Conservation (phyloP, 1,139 yeast species). For the Scheffersomyces illinoinensis region DNA sequence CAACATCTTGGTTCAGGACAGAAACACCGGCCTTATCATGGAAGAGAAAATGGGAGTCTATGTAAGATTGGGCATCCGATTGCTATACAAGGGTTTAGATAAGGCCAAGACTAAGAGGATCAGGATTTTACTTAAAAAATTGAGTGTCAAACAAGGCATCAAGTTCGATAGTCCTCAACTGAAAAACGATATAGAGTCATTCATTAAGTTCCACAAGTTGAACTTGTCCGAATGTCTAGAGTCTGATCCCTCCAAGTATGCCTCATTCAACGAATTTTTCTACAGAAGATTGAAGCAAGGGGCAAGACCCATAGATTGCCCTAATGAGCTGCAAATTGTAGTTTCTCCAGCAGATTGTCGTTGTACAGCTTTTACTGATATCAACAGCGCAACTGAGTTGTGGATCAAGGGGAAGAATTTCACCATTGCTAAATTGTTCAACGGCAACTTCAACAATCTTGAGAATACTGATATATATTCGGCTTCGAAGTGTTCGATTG, state of each 20-base stretch:
- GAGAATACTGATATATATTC: slow-evolving; percentile 43
- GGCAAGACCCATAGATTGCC: slow-evolving; percentile 69
- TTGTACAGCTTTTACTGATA: slow-evolving; percentile 65
- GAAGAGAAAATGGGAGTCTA: slow-evolving; percentile 93
- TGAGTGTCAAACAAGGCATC: slow-evolving; percentile 79
- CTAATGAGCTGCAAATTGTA: slow-evolving; percentile 46
- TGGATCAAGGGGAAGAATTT: slow-evolving; percentile 93
- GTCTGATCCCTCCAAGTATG: slow-evolving; percentile 50
- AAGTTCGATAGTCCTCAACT: slow-evolving; percentile 78
- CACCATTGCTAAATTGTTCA: slow-evolving; percentile 64
- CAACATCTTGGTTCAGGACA: slow-evolving; percentile 88
- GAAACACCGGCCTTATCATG: slow-evolving; percentile 79
- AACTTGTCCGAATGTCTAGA: slow-evolving; percentile 68
- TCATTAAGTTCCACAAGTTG: slow-evolving; percentile 77
- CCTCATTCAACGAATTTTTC: slow-evolving; percentile 86
- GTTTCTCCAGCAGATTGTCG: slow-evolving; percentile 91
- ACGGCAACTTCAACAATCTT: slow-evolving; percentile 52
- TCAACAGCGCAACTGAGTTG: slow-evolving; percentile 65
- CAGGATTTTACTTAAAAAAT: slow-evolving; percentile 55
- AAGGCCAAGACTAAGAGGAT: slow-evolving; percentile 56
- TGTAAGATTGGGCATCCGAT: slow-evolving; percentile 82
- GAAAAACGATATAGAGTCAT: slow-evolving; percentile 66
- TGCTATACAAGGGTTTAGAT: slow-evolving; percentile 75
- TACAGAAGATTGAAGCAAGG: slow-evolving; percentile 73
- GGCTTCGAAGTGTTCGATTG: slow-evolving; percentile 57